These are phyloP conservation scores for Populus davidiana DNA, from an alignment of 345 rosid genomes.

Conservation along the genomic window DNA sequence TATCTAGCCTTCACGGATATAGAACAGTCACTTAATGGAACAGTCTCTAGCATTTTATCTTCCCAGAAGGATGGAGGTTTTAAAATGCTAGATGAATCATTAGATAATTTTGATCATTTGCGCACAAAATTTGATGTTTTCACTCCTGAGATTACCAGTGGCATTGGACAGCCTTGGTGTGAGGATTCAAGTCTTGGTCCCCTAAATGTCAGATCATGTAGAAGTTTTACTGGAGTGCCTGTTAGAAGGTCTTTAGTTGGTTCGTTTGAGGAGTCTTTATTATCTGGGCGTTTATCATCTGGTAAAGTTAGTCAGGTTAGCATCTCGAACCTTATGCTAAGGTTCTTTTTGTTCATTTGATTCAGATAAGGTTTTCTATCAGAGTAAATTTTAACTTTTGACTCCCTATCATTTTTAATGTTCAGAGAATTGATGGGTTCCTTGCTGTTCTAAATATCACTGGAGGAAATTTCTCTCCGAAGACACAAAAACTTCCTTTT, in stretches of 20 bases:
- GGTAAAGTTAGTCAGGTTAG: slow-evolving; percentile 67
- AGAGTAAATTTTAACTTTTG: not conserved
- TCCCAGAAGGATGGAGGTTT: slow-evolving; percentile 35
- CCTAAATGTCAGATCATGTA: slow-evolving; percentile 44
- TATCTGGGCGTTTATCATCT: slow-evolving; percentile 75
- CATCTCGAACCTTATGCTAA: slow-evolving; percentile 1
- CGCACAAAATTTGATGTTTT: slow-evolving; percentile 37
- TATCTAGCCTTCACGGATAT: slow-evolving; percentile 35
- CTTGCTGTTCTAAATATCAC: slow-evolving; percentile 89
- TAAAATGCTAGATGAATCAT: slow-evolving; percentile 36
- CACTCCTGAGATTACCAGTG: slow-evolving; percentile 18
- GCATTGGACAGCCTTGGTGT: not conserved
- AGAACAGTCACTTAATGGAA: slow-evolving; percentile 39
- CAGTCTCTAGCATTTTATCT: slow-evolving; percentile 23
- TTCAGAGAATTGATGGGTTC: slow-evolving; percentile 83
- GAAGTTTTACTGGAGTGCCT: slow-evolving; percentile 68
- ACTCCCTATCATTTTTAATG: slow-evolving; percentile 10
- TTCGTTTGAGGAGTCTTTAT: slow-evolving; percentile 91
- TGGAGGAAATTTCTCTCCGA: slow-evolving; percentile 88
- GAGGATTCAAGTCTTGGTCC: slow-evolving; percentile 23
- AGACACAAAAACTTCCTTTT: slow-evolving; percentile 88
- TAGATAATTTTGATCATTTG: slow-evolving; percentile 45
- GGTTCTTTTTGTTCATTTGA: not conserved
- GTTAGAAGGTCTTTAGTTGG: slow-evolving; percentile 87
- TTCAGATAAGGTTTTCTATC: not conserved